Conservation (phyloP, 768 basidiomycete species). For the Pisolithus orientalis region DNA sequence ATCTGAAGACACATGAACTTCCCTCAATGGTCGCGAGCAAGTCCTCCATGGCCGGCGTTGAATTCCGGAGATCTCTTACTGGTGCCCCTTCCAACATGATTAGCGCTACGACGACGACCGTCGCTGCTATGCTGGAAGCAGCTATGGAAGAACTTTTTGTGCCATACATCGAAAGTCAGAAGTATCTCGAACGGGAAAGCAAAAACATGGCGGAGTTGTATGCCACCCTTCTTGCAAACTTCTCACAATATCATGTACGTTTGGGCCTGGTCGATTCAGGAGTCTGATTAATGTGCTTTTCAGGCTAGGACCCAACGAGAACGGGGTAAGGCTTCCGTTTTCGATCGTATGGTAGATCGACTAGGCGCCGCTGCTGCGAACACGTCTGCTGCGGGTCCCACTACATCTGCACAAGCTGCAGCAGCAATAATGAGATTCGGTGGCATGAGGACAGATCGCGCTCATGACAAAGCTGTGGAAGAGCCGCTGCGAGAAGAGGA, state of each 20-base stretch:
- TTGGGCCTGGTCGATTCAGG: constrained; percentile 16
- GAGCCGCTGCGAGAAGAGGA: constrained; percentile 77
- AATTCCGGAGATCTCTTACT: constrained; percentile 52
- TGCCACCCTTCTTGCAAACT: constrained; percentile 59
- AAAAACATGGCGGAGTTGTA: constrained; percentile 79
- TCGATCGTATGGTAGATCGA: constrained; percentile 88
- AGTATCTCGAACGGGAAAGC: constrained; percentile 90
- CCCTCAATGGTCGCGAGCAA: constrained; percentile 54
- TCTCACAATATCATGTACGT: constrained; percentile 84
- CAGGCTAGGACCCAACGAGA: constrained; percentile 55
- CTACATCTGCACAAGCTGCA: constrained; percentile 78
- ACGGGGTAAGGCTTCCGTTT: constrained; percentile 63
- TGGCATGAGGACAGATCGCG: constrained; percentile 56
- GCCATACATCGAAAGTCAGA: constrained; percentile 84
- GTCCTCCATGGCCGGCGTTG: constrained; percentile 57
- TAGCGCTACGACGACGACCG: constrained; percentile 39
- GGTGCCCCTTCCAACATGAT: constrained; percentile 36
- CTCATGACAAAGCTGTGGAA: constrained; percentile 49
- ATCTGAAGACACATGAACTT: constrained; percentile 86
- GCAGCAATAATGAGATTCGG: constrained; percentile 88
- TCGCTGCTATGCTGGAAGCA: constrained; percentile 85
- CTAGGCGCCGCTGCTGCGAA: constrained; percentile 70
- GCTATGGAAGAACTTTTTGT: constrained; percentile 96
- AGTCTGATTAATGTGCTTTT: constrained; percentile 3
- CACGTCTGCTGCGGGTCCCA: constrained; percentile 52